phyloP scores from a whole-genome alignment of 2,329 filamentous ascomycete species.

The Penicillium occitanis region DNA sequence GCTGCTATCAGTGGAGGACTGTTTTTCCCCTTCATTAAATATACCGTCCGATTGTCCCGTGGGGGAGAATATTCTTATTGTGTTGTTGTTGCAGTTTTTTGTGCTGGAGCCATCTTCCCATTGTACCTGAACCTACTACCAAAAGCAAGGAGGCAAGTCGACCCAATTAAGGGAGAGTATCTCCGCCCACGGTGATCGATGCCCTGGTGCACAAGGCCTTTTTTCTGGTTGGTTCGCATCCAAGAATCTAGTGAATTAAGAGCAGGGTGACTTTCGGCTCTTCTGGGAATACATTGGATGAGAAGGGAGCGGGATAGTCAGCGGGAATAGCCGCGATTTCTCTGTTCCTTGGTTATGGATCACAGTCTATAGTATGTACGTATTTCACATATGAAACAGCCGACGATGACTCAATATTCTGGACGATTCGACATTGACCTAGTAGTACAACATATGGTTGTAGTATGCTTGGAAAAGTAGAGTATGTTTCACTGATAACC shows the following conservation, averaged over 20 bases:
- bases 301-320: neutral
- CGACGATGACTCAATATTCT: constrained; percentile 6
- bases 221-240: neutral
- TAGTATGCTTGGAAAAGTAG: neutral
- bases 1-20: constrained; percentile 50
- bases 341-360: neutral
- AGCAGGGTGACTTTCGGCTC: neutral
- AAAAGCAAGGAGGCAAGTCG: neutral
- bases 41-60: neutral
- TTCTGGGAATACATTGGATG: constrained; percentile 3
- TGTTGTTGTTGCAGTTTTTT: neutral
- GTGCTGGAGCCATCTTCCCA: neutral
- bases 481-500: constrained; percentile 1
- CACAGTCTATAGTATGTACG: neutral
- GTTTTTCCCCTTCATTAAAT: neutral
- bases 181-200: neutral
- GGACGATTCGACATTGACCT: too few relatives aligned
- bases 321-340: constrained; percentile 8
- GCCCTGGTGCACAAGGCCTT: too few relatives aligned
- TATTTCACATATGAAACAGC: neutral
- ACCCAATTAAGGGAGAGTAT: neutral
- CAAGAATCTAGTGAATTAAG: neutral
- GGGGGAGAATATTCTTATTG: neutral
- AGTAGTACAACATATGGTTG: neutral
- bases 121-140: neutral